phyloP scores from a whole-genome alignment of 1,284 basidiomycete genomes.

The Trametes sp. region DNA sequence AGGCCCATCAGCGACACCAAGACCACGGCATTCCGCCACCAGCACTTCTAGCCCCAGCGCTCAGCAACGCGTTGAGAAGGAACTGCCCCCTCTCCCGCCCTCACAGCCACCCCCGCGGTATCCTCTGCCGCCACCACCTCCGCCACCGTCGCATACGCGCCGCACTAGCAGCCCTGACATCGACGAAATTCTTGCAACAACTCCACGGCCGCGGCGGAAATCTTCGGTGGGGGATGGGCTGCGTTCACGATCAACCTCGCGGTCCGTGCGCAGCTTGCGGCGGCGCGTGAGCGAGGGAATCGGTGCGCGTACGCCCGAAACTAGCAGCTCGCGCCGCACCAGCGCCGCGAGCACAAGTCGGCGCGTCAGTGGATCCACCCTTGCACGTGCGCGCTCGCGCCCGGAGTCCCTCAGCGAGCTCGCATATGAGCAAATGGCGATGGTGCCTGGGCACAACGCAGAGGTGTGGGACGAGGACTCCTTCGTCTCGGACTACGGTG shows the following conservation, averaged over 20 bases:
- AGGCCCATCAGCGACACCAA: slow-evolving; percentile 1
- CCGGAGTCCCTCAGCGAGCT: slow-evolving; percentile 24
- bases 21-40: not conserved
- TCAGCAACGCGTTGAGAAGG: slow-evolving; percentile 32
- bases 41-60: not conserved
- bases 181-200: slow-evolving; percentile 51
- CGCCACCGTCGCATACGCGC: slow-evolving; percentile 24
- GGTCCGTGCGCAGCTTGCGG: slow-evolving; percentile 28
- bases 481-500: slow-evolving; percentile 42
- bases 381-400: slow-evolving; percentile 15
- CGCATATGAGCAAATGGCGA: slow-evolving; percentile 23
- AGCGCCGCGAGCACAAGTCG: slow-evolving; percentile 15
- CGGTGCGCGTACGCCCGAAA: slow-evolving; percentile 10
- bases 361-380: slow-evolving; percentile 22
- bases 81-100: slow-evolving; percentile 39
- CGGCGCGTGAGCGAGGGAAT: slow-evolving; percentile 33
- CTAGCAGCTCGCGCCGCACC: slow-evolving; percentile 19
- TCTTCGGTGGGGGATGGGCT: slow-evolving; percentile 34
- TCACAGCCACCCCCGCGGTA: slow-evolving; percentile 22
- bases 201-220: slow-evolving; percentile 50
- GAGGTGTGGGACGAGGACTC: slow-evolving; percentile 40
- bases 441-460: slow-evolving; percentile 19
- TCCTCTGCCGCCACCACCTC: slow-evolving; percentile 11
- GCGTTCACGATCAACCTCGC: slow-evolving; percentile 34
- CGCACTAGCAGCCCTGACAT: slow-evolving; percentile 55